Percentiles rank a stretch among this genome's conserved stretches.
phyloP scores from a whole-genome alignment of 23 red algal genomes.

The Gracilaria domingensis region DNA sequence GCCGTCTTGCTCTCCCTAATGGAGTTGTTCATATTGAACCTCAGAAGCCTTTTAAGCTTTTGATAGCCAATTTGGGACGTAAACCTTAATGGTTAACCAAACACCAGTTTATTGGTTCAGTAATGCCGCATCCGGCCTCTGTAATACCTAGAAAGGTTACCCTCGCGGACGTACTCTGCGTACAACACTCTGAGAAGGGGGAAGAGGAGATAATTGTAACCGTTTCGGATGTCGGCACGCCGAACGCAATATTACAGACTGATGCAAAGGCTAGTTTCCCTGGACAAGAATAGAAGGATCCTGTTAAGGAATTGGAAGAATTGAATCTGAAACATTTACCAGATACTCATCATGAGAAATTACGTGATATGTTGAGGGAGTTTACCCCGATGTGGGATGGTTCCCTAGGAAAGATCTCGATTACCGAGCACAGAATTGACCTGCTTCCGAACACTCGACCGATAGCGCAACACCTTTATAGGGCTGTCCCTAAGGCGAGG shows the following conservation, averaged over 20 bases:
- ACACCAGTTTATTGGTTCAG: slow-evolving; percentile 9
- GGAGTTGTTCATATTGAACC: background rate
- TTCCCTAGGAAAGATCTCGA: background rate
- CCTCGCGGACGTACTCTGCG: background rate
- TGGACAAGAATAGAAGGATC: background rate
- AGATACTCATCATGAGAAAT: background rate
- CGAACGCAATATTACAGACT: background rate
- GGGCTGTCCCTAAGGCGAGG: background rate
- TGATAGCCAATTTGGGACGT: background rate
- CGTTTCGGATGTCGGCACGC: background rate
- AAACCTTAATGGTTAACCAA: slow-evolving; percentile 7
- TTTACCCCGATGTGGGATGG: background rate
- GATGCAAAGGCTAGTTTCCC: background rate
- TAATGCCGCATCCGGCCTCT: slow-evolving; percentile 34
- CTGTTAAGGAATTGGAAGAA: background rate
- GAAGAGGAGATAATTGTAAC: background rate
- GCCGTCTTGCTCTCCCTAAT: background rate
- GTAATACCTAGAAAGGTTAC: background rate
- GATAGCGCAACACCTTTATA: background rate
- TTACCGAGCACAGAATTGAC: slow-evolving; percentile 1
- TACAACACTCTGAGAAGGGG: background rate
- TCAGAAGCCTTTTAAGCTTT: background rate
- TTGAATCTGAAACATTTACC: background rate
- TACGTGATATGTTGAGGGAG: slow-evolving; percentile 4
- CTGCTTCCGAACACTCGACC: background rate